Base-by-base conservation (phyloP, 768 basidiomycete genomes). In the Russula ochroleuca region DNA sequence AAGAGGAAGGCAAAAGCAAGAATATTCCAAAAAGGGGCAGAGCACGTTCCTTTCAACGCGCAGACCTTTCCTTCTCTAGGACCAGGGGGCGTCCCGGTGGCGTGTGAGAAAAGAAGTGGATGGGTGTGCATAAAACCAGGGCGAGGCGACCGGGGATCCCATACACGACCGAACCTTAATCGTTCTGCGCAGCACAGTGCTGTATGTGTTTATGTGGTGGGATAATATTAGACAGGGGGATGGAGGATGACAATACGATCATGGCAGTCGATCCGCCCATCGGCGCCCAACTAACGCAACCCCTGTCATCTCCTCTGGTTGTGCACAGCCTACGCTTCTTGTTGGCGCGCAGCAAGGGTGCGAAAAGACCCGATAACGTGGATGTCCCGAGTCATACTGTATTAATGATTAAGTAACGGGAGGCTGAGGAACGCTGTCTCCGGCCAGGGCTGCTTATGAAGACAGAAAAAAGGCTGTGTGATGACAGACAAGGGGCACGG, bases 231-330 rank as follows among this genome's bases (percentile, higher is more conserved):
- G 55, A 31, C 28, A 53, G 38, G 55, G 37, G 25, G 47, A 43
- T 6, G 3, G 25, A 9, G 9, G 5, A 50, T 21, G 49, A 50
- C 35, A 47, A 41, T 43, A 43, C 31, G 40, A 57, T 65, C 64
- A 65, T 59, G 59, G 59, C 54, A 57, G 63, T 56, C 63, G 63
- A 64, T 64, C 63, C 63, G 63, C 63, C 63, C 63, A 65, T 65
- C 64, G 64, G 49, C 64, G 64, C 64, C 59, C 59, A 55, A 45
- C 49, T 56, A 60, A 40, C 64, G 59, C 59, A 65, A 23, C 64
- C 64, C 63, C 64, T 65, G 54, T 56, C 59, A 56, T 61, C 47
- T 33, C 43, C 25, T 9, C 11, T 25, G 57, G 50, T 51, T 53
- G 45, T 54, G 43, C 63, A 62, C 21, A 54, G 21, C 37, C 31